Conservation (phyloP, 2,329 filamentous ascomycete genomes). For the Fonsecaea monophora region DNA sequence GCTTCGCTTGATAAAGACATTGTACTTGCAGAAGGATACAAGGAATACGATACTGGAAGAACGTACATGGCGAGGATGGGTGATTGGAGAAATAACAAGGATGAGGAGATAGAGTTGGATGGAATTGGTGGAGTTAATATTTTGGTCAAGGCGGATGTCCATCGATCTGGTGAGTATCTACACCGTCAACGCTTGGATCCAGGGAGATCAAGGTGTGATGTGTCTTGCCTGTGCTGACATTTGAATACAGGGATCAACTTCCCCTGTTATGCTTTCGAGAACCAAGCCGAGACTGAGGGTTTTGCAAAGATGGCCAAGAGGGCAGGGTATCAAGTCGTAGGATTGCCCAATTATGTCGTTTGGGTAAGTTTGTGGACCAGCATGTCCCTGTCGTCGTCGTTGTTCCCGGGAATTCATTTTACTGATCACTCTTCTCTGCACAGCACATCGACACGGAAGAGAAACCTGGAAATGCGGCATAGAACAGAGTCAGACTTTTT, state of each 20-base stretch:
- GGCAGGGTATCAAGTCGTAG: slow-evolving; percentile 89
- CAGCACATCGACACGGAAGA: slow-evolving; percentile 91
- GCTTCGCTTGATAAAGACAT: slow-evolving; percentile 76
- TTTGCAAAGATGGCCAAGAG: slow-evolving; percentile 99
- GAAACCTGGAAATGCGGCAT: slow-evolving; percentile 75
- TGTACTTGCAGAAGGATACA: slow-evolving; percentile 92
- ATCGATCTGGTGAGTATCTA: slow-evolving; percentile 76
- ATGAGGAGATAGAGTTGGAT: slow-evolving; percentile 89
- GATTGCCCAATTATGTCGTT: slow-evolving; percentile 95
- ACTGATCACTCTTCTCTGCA: slow-evolving; percentile 6
- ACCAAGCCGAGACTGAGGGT: slow-evolving; percentile 97
- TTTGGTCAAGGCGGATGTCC: slow-evolving; percentile 95
- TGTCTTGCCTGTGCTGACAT: slow-evolving; percentile 37
- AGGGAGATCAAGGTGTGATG: background rate
- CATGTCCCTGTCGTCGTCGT: background rate
- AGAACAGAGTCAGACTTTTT: slow-evolving; percentile 1
- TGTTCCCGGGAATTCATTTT: background rate
- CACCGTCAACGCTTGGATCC: background rate
- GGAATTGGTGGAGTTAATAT: slow-evolving; percentile 98
- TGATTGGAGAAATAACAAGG: slow-evolving; percentile 89
- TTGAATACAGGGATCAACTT: slow-evolving; percentile 83
- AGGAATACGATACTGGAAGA: slow-evolving; percentile 88
- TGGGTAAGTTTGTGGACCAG: slow-evolving; percentile 60
- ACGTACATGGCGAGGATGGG: slow-evolving; percentile 90
- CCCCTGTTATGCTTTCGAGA: slow-evolving; percentile 94